A percentile compares a stretch with the other conserved stretches of the same genome.
Conservation (phyloP, 2,329 filamentous ascomycete species). For the Lasiodiplodia citricola region DNA sequence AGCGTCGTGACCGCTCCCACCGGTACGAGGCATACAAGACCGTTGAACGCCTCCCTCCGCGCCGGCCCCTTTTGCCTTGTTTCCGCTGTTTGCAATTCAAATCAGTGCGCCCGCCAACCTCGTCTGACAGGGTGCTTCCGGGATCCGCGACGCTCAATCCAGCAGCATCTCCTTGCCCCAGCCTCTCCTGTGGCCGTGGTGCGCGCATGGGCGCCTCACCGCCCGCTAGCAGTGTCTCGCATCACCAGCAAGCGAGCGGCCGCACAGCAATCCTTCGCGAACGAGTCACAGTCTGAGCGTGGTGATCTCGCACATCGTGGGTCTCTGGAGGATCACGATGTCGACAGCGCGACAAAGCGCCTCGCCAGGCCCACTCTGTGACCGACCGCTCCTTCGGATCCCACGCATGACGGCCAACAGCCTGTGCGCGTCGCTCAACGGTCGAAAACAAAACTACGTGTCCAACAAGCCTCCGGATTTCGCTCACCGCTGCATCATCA, state of each 20-base stretch:
- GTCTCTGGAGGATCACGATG: constrained; percentile 23
- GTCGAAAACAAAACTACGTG: constrained; percentile 16
- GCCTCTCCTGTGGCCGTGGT: constrained; percentile 6
- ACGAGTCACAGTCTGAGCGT: constrained; percentile 17
- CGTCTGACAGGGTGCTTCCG: neutral
- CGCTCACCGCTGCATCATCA: constrained; percentile 16
- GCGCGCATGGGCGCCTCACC: constrained; percentile 10
- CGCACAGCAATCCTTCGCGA: constrained; percentile 20
- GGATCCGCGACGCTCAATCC: constrained; percentile 17
- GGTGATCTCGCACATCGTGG: constrained; percentile 22
- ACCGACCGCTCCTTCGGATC: constrained; percentile 24
- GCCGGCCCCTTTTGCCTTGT: constrained; percentile 4
- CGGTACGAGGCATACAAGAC: constrained; percentile 12
- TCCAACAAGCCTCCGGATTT: constrained; percentile 1
- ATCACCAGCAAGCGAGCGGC: constrained; percentile 16
- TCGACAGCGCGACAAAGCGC: constrained; percentile 22
- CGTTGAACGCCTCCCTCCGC: constrained; percentile 10
- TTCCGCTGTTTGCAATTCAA: constrained; percentile 14
- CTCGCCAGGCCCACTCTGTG: constrained; percentile 19
- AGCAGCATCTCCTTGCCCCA: constrained; percentile 15
- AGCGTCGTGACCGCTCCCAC: neutral
- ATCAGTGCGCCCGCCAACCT: neutral
- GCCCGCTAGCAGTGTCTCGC: constrained; percentile 18
- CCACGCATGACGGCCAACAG: constrained; percentile 21
- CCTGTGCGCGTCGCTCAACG: constrained; percentile 19